Percentiles rank a stretch among this genome's conserved stretches.
phyloP scores from a whole-genome alignment of 2,329 filamentous ascomycete genomes.

The Aotearoamyces nothofagi region DNA sequence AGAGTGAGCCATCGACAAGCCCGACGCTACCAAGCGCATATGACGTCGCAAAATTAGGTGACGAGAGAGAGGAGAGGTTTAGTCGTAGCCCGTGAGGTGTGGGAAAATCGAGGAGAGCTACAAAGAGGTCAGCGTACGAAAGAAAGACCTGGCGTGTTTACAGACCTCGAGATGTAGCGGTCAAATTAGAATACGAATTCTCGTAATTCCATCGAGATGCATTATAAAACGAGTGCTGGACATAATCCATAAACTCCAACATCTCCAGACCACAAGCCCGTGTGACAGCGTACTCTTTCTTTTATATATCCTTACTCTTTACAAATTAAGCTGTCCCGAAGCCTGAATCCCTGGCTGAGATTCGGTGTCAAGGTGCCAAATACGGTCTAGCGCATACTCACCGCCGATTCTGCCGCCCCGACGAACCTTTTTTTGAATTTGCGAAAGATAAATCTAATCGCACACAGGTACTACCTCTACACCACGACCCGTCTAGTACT shows the following conservation, averaged over 20 bases:
- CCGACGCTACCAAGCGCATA: slow-evolving; percentile 85
- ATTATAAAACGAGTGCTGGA: slow-evolving; percentile 79
- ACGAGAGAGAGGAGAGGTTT: slow-evolving; percentile 80
- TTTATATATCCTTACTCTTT: too few relatives aligned
- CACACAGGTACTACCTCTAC: background rate
- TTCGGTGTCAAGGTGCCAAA: too few relatives aligned
- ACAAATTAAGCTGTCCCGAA: too few relatives aligned
- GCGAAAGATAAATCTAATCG: background rate
- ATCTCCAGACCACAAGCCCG: too few relatives aligned
- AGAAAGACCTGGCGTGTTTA: slow-evolving; percentile 3
- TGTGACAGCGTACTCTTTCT: too few relatives aligned
- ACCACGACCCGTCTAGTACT: too few relatives aligned
- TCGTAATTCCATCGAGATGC: slow-evolving; percentile 80
- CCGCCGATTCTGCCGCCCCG: too few relatives aligned
- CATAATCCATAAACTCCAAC: slow-evolving; percentile 96
- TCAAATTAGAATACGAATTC: slow-evolving; percentile 81
- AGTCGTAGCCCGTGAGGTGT: slow-evolving; percentile 75
- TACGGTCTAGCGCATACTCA: too few relatives aligned
- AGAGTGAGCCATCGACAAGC: slow-evolving; percentile 89
- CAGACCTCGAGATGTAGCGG: slow-evolving; percentile 65
- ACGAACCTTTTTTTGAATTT: too few relatives aligned
- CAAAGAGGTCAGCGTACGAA: slow-evolving; percentile 10
- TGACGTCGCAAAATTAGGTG: slow-evolving; percentile 84
- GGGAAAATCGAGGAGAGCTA: slow-evolving; percentile 75
- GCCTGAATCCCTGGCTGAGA: too few relatives aligned